phyloP scores from a whole-genome alignment of 768 basidiomycete species.

The Albatrellus ellisii region DNA sequence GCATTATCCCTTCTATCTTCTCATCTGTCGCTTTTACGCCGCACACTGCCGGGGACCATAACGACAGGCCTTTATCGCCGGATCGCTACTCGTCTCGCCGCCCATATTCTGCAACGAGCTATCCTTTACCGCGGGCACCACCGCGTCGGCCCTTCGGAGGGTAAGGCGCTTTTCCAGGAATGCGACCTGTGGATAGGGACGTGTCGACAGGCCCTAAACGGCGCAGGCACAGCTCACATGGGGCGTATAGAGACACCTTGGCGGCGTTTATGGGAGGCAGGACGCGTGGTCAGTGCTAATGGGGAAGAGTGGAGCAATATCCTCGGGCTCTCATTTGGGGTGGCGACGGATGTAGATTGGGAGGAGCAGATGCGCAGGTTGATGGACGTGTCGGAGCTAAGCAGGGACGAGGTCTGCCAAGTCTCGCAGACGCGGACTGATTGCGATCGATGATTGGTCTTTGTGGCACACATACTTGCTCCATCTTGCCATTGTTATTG shows the following conservation, averaged over 20 bases:
- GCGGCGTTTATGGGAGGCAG: constrained; percentile 58
- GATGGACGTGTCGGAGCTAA: constrained; percentile 49
- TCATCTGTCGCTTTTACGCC: constrained; percentile 56
- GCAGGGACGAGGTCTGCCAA: constrained; percentile 44
- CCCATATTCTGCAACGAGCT: constrained; percentile 74
- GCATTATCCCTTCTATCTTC: constrained; percentile 74
- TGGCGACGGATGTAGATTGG: constrained; percentile 29
- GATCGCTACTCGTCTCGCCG: constrained; percentile 53
- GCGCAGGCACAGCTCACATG: constrained; percentile 25
- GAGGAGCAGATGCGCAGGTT: constrained; percentile 35
- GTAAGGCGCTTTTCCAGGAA: constrained; percentile 52
- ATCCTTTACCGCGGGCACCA: constrained; percentile 65
- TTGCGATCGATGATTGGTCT: constrained; percentile 17
- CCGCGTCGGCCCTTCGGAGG: constrained; percentile 43
- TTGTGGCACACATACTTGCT: no score
- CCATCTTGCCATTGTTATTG: no score
- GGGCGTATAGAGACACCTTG: constrained; percentile 64
- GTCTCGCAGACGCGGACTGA: constrained; percentile 37
- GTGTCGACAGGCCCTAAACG: constrained; percentile 45
- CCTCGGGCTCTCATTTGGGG: constrained; percentile 33
- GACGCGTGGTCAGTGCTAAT: constrained; percentile 50
- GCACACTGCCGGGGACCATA: constrained; percentile 43
- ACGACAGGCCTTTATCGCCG: constrained; percentile 61
- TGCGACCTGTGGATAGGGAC: constrained; percentile 78
- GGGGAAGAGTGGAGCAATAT: constrained; percentile 37